Conservation (phyloP, 352 stramenopile genomes). For the Phytopythium montanum region DNA sequence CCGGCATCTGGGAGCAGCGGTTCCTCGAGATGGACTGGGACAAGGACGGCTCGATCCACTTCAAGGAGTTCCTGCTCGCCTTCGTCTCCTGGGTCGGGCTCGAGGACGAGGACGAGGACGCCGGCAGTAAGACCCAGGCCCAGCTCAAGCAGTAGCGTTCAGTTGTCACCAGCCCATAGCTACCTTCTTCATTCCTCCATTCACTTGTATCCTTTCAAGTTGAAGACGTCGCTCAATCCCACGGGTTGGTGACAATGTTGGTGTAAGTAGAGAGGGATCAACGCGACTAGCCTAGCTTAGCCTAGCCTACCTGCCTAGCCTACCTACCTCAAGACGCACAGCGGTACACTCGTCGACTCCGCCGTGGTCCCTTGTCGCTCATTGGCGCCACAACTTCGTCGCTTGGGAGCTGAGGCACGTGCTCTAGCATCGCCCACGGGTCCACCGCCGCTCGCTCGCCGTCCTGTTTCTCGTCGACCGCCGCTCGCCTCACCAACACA, state of each 20-base stretch:
- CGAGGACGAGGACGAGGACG: constrained; percentile 54
- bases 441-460: constrained; percentile 45
- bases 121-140: not conserved
- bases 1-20: constrained; percentile 72
- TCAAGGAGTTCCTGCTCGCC: constrained; percentile 88
- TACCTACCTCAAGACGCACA: constrained; percentile 19
- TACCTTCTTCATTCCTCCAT: not conserved
- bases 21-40: constrained; percentile 90
- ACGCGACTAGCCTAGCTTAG: not conserved
- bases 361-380: constrained; percentile 44
- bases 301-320: too few species aligned
- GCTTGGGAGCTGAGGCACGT: constrained; percentile 66
- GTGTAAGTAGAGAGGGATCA: constrained; percentile 1
- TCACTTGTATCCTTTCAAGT: not conserved
- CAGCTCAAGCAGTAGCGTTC: not conserved
- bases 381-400: constrained; percentile 43
- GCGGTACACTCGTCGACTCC: constrained; percentile 58
- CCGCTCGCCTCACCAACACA: constrained; percentile 19
- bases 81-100: constrained; percentile 86
- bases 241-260: not conserved
- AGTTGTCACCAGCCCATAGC: too few species aligned
- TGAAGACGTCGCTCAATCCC: not conserved
- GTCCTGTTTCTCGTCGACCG: not conserved
- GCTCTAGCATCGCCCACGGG: constrained; percentile 73
- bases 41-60: constrained; percentile 80